A percentile compares a stretch with the other conserved stretches of the same genome.
phyloP scores from a whole-genome alignment of 345 rosid genomes.

The Trapa incisa region DNA sequence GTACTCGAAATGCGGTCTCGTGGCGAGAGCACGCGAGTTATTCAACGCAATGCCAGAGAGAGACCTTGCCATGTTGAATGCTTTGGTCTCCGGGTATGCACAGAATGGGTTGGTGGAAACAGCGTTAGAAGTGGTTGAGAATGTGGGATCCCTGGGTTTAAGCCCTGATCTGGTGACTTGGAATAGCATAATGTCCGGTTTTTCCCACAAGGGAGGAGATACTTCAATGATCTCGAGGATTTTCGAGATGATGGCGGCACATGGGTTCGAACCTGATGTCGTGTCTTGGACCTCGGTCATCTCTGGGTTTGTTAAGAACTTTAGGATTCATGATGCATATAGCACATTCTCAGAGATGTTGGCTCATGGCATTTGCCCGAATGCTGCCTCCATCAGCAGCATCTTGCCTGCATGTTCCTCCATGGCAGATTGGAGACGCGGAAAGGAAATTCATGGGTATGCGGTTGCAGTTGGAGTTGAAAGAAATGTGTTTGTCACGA shows the following conservation, averaged over 20 bases:
- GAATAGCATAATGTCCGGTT: conserved; percentile 56
- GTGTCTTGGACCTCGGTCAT: conserved; percentile 74
- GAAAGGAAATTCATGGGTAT: conserved; percentile 65
- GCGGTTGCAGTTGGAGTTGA: conserved; percentile 53
- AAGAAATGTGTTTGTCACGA: conserved; percentile 47
- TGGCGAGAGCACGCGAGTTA: conserved; percentile 32
- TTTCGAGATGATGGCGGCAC: conserved; percentile 32
- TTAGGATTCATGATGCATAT: conserved; percentile 39
- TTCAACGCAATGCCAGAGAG: conserved; percentile 39
- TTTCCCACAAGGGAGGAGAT: conserved; percentile 50
- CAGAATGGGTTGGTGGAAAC: conserved; percentile 30
- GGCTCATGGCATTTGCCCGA: conserved; percentile 36
- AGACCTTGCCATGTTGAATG: conserved; percentile 58
- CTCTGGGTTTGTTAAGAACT: conserved; percentile 67
- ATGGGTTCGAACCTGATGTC: conserved; percentile 56
- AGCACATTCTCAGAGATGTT: conserved; percentile 49
- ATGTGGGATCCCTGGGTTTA: conserved; percentile 24
- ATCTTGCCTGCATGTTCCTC: conserved; percentile 65
- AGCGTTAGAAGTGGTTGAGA: conserved; percentile 41
- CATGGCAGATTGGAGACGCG: conserved; percentile 28
- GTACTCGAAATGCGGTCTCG: conserved; percentile 54
- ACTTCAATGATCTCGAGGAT: conserved; percentile 28
- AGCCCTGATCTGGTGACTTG: conserved; percentile 58
- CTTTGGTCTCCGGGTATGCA: conserved; percentile 61
- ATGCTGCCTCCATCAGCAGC: conserved; percentile 49